Conservation (phyloP, 345 rosid genomes). For the Dimocarpus longan region DNA sequence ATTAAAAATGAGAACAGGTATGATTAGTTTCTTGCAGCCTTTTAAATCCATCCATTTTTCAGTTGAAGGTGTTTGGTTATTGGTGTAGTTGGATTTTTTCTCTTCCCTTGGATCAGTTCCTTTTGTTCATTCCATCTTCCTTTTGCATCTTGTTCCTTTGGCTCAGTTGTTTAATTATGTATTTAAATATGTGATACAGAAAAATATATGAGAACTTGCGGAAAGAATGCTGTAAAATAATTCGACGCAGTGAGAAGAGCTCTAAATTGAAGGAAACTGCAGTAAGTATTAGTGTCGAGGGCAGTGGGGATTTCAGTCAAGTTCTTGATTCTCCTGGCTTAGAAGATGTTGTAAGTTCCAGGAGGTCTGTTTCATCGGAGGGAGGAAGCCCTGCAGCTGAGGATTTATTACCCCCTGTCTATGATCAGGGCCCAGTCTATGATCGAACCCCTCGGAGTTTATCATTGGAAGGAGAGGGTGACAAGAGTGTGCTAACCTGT, state of each 20-base stretch:
- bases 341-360: conserved; percentile 44
- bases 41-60: background rate
- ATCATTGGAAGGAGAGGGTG: conserved; percentile 42
- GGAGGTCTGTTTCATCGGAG: conserved; percentile 34
- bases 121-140: background rate
- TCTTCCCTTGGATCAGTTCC: background rate
- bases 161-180: background rate
- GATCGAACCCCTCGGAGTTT: conserved; percentile 26
- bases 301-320: conserved; percentile 45
- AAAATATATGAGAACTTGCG: conserved; percentile 66
- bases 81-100: conserved; percentile 11
- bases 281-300: conserved; percentile 42
- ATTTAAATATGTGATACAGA: conserved; percentile 40
- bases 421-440: conserved; percentile 8
- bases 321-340: conserved; percentile 46
- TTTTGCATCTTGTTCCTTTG: conserved; percentile 11
- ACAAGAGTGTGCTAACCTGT: conserved; percentile 45
- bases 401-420: conserved; percentile 30
- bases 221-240: conserved; percentile 56
- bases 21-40: background rate
- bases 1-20: conserved; percentile 63
- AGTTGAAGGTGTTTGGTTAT: conserved; percentile 11
- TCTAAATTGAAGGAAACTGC: conserved; percentile 42
- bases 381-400: conserved; percentile 27
- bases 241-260: conserved; percentile 40